Conservation (phyloP, 2,329 filamentous ascomycete species). For the Claviceps monticola region DNA sequence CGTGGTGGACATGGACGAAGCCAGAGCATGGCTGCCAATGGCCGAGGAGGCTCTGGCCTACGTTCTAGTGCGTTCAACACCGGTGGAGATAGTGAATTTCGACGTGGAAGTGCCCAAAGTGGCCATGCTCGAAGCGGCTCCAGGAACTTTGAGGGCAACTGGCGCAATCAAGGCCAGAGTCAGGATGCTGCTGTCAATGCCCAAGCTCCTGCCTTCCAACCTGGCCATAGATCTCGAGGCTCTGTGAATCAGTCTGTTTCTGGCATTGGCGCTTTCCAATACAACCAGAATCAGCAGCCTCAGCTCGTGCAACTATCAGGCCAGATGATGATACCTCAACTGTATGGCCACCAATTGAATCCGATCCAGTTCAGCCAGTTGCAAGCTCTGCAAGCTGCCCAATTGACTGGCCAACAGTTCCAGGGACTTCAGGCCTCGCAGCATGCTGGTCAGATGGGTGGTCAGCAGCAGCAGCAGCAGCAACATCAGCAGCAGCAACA, state of each 20-base stretch:
- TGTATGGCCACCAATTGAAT: slow-evolving; percentile 82
- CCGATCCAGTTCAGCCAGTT: slow-evolving; percentile 80
- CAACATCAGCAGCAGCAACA: slow-evolving; percentile 59
- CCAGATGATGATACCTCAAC: slow-evolving; percentile 73
- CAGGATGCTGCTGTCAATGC: slow-evolving; percentile 40
- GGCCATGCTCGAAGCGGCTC: slow-evolving; percentile 74
- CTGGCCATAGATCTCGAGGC: slow-evolving; percentile 72
- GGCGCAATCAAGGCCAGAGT: slow-evolving; percentile 64
- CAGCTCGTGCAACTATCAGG: slow-evolving; percentile 78
- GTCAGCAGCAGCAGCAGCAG: slow-evolving; percentile 33
- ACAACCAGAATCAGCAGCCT: slow-evolving; percentile 56
- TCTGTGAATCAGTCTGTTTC: slow-evolving; percentile 82
- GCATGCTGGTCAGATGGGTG: slow-evolving; percentile 52
- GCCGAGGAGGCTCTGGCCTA: slow-evolving; percentile 54
- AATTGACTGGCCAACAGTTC: slow-evolving; percentile 64
- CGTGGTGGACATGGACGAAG: slow-evolving; percentile 57
- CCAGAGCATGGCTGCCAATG: slow-evolving; percentile 78
- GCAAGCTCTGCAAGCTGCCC: slow-evolving; percentile 80
- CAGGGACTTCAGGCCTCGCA: slow-evolving; percentile 57
- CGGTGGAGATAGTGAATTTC: slow-evolving; percentile 44
- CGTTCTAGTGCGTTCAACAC: slow-evolving; percentile 48
- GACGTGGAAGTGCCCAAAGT: slow-evolving; percentile 68
- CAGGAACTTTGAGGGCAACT: slow-evolving; percentile 95
- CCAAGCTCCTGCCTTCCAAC: slow-evolving; percentile 67
- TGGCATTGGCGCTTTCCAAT: slow-evolving; percentile 76